phyloP scores from a whole-genome alignment of 2,329 filamentous ascomycete species.

The Verticillium nubilum region DNA sequence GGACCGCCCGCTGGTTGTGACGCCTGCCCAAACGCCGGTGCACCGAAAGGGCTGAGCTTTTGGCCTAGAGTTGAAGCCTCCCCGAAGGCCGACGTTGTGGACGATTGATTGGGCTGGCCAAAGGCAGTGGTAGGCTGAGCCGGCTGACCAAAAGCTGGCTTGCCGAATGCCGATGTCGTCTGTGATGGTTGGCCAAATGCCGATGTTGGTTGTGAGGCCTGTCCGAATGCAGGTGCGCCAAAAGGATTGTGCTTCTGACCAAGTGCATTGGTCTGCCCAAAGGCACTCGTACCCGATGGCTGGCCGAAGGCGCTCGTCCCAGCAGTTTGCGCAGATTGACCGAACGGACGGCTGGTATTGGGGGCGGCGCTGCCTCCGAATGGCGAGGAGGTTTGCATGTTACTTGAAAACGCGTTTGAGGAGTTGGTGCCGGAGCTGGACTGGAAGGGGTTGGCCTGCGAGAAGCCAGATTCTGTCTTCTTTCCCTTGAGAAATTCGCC shows the following conservation, averaged over 20 bases:
- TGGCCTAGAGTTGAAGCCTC: constrained; percentile 28
- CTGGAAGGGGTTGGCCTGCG: constrained; percentile 20
- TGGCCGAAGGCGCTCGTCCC: constrained; percentile 34
- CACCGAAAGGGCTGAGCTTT: constrained; percentile 21
- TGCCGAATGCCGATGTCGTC: constrained; percentile 24
- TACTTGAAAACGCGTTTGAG: constrained; percentile 9
- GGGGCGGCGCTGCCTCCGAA: constrained; percentile 2
- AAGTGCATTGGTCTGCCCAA: constrained; percentile 24
- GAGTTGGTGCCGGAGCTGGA: constrained; percentile 5
- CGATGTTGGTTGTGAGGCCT: constrained; percentile 23
- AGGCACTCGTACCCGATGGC: constrained; percentile 24
- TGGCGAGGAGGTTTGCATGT: constrained; percentile 2
- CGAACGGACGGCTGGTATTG: constrained; percentile 30
- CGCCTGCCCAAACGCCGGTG: constrained; percentile 15
- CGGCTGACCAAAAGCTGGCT: constrained; percentile 33
- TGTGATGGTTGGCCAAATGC: constrained; percentile 18
- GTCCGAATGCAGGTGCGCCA: constrained; percentile 32
- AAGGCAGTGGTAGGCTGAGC: constrained; percentile 24
- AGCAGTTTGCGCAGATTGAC: constrained; percentile 31
- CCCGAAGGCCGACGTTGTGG: constrained; percentile 24
- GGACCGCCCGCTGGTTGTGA: constrained; percentile 2
- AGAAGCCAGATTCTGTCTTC: constrained; percentile 22
- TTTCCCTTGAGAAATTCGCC: constrained; percentile 39
- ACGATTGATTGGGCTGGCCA: constrained; percentile 20
- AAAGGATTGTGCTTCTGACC: constrained; percentile 22